Evolutionary conservation across 345 rosid species (phyloP).

Genomic region (Brassica juncea): DNA sequence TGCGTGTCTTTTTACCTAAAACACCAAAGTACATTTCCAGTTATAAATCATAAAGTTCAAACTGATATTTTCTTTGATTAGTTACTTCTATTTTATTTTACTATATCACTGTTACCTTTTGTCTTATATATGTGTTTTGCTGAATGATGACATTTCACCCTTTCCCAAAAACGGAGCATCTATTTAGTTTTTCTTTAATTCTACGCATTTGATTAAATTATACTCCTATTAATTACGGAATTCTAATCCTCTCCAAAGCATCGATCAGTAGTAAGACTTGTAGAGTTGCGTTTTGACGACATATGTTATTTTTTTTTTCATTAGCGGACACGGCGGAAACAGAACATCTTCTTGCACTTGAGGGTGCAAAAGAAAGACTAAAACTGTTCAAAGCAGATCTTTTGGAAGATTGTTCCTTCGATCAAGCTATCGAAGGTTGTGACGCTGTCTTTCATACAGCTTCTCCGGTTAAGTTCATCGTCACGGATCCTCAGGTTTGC

Average conservation of each 20-base stretch:
- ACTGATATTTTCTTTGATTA: neutral
- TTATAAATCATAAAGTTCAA: neutral
- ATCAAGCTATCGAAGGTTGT: constrained; percentile 52
- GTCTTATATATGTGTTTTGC: neutral
- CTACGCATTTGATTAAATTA: no score
- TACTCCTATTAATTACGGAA: no score
- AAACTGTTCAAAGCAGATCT: constrained; percentile 38
- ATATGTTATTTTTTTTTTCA: neutral
- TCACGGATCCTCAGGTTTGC: constrained; percentile 45
- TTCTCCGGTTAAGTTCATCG: constrained; percentile 41
- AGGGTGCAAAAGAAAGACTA: neutral
- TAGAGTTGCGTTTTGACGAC: neutral
- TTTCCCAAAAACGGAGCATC: no score
- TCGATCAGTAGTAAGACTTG: neutral
- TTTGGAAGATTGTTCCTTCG: constrained; percentile 42
- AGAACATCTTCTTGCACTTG: constrained; percentile 36
- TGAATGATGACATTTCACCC: neutral
- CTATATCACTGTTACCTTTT: neutral
- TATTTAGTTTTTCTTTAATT: no score
- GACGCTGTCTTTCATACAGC: constrained; percentile 64
- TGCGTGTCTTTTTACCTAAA: neutral
- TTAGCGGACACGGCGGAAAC: constrained; percentile 43
- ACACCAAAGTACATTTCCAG: neutral
- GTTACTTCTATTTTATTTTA: neutral
- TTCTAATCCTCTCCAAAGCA: neutral